Base-by-base conservation (phyloP, 2,329 filamentous ascomycete genomes). In the Hymenoscyphus infarciens region DNA sequence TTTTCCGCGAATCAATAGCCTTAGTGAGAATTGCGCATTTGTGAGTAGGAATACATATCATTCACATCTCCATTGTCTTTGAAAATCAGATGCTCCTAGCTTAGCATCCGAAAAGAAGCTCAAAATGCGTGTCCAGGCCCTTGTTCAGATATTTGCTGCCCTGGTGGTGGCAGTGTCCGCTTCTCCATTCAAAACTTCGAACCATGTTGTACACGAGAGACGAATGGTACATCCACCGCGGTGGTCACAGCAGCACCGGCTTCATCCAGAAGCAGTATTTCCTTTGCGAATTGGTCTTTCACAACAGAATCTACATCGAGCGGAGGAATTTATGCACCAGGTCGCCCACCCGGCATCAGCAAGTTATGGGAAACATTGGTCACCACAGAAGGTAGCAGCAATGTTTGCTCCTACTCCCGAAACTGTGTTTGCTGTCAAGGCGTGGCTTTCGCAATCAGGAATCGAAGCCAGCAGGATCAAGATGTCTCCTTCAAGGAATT, bases 361-460 rank as follows among this genome's bases (percentile, higher is more conserved):
- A 16, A 75, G 76, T 38, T 82, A 81, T 66, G 80, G 80, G 60
- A 76, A 77, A 62, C 79, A 82, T 72, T 81, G 79, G 77, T 76
- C 77, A 5, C 67, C 75, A 1, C 72, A 78, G 27, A 72, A 81
- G 67, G 71, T 82, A 2, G 72, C 75, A 8, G 74, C 77, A 11
- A 77, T 75, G 58, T 82, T 82, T 71, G 74, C 78, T 0, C 76
- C 76, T 5, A 69, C 68, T 13, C 56, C 69, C 6, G 78, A 83
- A 52, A 75, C 81, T 5, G 78, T 86, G 2, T 74, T 79, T 16
- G 73, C 78, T 1, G 81, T 86, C 33, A 78, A 78, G 68, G 68
- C 75, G 8, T 87, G 84, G 84, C 77, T 87, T n/a, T 72, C 76
- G 22, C 71, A 74, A 5, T 78, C 80, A 25, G 85, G 84, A 6